These are phyloP conservation scores for Podospora australis DNA, from an alignment of 495 filamentous ascomycete species.

Conservation along the genomic window DNA sequence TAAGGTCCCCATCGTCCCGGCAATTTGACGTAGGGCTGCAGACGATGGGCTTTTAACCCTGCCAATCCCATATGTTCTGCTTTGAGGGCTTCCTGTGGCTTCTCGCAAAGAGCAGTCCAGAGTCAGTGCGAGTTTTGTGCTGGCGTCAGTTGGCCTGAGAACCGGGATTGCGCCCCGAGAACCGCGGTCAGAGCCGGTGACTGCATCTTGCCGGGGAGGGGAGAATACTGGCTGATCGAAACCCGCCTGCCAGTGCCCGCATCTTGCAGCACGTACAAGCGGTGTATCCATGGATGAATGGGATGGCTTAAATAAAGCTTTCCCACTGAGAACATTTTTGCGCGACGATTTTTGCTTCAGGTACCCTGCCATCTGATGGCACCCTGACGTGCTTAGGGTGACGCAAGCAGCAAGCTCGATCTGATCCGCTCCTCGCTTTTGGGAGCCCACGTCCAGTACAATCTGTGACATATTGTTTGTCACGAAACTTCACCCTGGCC, in stretches of 20 bases:
- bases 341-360: constrained; percentile 7
- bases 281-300: constrained; percentile 2
- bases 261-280: no score
- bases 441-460: neutral
- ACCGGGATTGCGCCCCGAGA: constrained; percentile 24
- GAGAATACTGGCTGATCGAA: constrained; percentile 10
- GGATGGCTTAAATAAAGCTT: neutral
- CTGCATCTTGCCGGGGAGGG: constrained; percentile 16
- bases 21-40: constrained; percentile 24
- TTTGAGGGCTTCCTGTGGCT: constrained; percentile 5
- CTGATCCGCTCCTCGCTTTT: neutral
- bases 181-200: constrained; percentile 16
- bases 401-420: constrained; percentile 5
- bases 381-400: constrained; percentile 12
- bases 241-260: constrained; percentile 3
- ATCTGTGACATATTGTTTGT: constrained; percentile 1
- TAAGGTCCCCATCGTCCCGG: constrained; percentile 15
- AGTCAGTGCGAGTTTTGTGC: constrained; percentile 9
- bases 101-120: neutral
- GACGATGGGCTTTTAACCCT: constrained; percentile 18
- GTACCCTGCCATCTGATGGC: constrained; percentile 12
- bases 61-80: constrained; percentile 18
- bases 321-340: constrained; percentile 7
- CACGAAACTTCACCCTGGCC: neutral
- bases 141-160: constrained; percentile 7